Evolutionary conservation across 129 eudicot species (phyloP), one percentile per base, ranked within the genome.

Genomic region (Tagetes patula): DNA sequence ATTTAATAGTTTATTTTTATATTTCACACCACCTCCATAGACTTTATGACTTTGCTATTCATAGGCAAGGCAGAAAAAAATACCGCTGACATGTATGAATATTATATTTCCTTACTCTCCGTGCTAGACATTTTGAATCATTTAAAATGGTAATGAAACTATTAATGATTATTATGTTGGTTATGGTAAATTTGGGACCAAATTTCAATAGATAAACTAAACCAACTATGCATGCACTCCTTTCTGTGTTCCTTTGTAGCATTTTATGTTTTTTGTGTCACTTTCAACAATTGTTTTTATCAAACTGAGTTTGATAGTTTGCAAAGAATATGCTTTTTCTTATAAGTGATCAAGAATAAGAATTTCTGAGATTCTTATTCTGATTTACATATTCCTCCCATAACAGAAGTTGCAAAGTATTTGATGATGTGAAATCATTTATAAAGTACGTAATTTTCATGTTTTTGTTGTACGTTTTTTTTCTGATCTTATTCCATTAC

Each of bases 361-460:
- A 69, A 37, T 45, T 70, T 56, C 4, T 11, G 31, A 66, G 31
- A 78, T 78, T 41, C 77, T 71, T 71, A 33, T 71, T 71, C 47
- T 52, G 66, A 78, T 78, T 76, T 47, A 69, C 50, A 40, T 69
- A 14, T 31, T 38, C 33, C 54, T 40, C 39, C 47, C 5, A 37
- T 67, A 55, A 67, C 34, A 2, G 41, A 49, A 49, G 53, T 13
- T 59, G 49, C 54, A 67, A 55, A 42, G 27, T 66, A 41, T 56
- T 55, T 66, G 64, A 46, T 56, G 59, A 66, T 70, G 56, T 59
- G 56, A 82, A 74, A 84, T 77, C 61, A 68, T 69, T 76, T 42
- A 20, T 9, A 61, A 73, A 13, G 61, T 50, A 34, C 9, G 6
- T 46, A 1, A 36, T 5, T 10, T 61, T 80, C 69, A 38, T 54